Conservation (phyloP, 169 alveolate genomes). For the Cryptosporidium sp. region DNA sequence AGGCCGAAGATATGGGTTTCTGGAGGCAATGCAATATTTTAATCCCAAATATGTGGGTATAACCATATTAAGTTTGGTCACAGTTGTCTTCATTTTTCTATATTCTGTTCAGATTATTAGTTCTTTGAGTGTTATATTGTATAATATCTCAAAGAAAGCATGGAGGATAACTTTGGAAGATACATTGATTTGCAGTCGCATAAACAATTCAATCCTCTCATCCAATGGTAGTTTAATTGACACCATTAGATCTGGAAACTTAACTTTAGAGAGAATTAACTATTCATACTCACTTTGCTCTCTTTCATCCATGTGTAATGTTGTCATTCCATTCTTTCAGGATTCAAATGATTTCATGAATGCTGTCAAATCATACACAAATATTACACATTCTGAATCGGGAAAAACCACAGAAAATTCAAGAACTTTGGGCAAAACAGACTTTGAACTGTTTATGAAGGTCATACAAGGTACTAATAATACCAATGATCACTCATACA, state of each 20-base stretch:
- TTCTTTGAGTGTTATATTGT: conserved; percentile 43
- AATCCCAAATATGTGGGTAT: conserved; percentile 26
- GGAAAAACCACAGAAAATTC: not conserved
- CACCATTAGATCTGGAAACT: not conserved
- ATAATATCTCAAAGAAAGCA: conserved; percentile 16
- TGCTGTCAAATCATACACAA: not conserved
- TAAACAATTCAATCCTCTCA: conserved; percentile 2
- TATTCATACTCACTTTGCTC: conserved; percentile 39
- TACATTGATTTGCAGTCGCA: conserved; percentile 17
- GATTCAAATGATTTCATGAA: not conserved
- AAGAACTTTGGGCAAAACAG: not conserved
- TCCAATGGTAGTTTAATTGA: not conserved
- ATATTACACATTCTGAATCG: not conserved
- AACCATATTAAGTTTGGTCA: conserved; percentile 17
- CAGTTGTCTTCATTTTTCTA: conserved; percentile 28
- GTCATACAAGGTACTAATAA: not conserved
- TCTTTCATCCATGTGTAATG: conserved; percentile 38
- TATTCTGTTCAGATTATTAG: conserved; percentile 54
- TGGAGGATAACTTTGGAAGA: conserved; percentile 51
- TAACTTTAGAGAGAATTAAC: not conserved
- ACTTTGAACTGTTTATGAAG: not conserved
- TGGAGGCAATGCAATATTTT: conserved; percentile 25
- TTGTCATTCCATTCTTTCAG: conserved; percentile 19
- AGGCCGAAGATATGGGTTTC: conserved; percentile 49
- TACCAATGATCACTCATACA: not conserved